Evolutionary conservation across 768 basidiomycete species (phyloP).

Genomic region (Gymnopilus junonius): DNA sequence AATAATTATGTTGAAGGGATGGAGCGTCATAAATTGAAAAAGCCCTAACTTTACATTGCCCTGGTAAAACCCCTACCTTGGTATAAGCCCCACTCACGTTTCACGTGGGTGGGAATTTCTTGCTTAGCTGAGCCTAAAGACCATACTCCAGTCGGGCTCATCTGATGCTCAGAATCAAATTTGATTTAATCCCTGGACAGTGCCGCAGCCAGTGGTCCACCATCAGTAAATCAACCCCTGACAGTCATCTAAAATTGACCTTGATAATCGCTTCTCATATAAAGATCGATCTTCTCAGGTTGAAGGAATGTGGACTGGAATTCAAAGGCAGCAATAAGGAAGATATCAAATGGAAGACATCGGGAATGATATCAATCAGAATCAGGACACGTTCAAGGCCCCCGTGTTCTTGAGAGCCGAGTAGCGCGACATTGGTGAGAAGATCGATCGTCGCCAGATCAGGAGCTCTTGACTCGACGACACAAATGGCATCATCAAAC

Average conservation of each 20-base stretch:
- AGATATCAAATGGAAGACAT: too few relatives aligned
- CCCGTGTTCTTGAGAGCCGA: too few relatives aligned
- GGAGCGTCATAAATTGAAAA: too few relatives aligned
- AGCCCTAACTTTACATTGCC: too few relatives aligned
- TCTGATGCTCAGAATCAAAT: neutral
- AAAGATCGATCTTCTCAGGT: neutral
- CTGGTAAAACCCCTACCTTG: too few relatives aligned
- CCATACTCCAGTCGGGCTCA: neutral
- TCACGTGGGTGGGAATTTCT: too few relatives aligned
- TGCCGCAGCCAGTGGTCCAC: neutral
- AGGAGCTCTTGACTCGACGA: neutral
- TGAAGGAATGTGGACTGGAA: neutral
- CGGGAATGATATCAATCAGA: neutral
- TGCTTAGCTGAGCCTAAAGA: too few relatives aligned
- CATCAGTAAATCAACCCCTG: too few relatives aligned
- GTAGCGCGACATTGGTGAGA: too few relatives aligned
- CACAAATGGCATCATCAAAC: neutral
- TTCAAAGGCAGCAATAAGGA: neutral
- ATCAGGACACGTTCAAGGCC: neutral
- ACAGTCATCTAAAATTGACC: neutral
- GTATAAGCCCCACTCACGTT: too few relatives aligned
- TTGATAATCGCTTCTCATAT: neutral
- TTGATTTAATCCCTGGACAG: neutral
- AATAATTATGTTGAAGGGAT: too few relatives aligned
- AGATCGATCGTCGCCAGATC: neutral